Conservation (phyloP, 129 eudicot genomes). For the Artemisia annua region DNA sequence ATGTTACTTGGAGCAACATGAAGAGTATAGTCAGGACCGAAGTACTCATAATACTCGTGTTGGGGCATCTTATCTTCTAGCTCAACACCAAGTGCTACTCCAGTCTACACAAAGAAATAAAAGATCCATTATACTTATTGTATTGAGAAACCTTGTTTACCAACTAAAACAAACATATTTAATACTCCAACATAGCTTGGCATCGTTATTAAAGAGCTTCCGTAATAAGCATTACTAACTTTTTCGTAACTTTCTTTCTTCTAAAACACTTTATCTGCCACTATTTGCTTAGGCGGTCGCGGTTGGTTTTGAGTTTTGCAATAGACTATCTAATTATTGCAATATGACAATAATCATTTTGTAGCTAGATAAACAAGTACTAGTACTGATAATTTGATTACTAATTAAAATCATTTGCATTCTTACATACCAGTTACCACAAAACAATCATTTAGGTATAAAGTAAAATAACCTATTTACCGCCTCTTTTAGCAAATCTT, state of each 20-base stretch:
- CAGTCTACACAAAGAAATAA: constrained; percentile 57
- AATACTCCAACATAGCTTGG: neutral
- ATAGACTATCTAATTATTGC: neutral
- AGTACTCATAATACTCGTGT: constrained; percentile 88
- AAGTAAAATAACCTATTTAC: neutral
- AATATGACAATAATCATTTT: neutral
- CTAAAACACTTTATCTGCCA: neutral
- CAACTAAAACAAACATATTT: neutral
- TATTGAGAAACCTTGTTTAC: neutral
- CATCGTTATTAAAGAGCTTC: neutral
- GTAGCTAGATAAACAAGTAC: neutral
- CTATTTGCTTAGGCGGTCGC: neutral
- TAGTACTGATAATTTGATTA: neutral
- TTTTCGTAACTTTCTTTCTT: neutral
- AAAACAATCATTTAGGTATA: neutral
- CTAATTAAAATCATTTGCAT: neutral
- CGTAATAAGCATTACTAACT: neutral
- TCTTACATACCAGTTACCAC: neutral
- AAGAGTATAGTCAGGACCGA: constrained; percentile 95
- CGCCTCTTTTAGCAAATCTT: neutral
- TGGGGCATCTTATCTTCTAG: constrained; percentile 94
- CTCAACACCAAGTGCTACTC: constrained; percentile 91
- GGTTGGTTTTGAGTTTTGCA: neutral
- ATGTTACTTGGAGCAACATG: constrained; percentile 98
- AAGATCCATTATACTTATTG: neutral